Evolutionary conservation across 352 stramenopile species (phyloP), one percentile per base, ranked within the genome.

Genomic region (Peronospora belbahrii): DNA sequence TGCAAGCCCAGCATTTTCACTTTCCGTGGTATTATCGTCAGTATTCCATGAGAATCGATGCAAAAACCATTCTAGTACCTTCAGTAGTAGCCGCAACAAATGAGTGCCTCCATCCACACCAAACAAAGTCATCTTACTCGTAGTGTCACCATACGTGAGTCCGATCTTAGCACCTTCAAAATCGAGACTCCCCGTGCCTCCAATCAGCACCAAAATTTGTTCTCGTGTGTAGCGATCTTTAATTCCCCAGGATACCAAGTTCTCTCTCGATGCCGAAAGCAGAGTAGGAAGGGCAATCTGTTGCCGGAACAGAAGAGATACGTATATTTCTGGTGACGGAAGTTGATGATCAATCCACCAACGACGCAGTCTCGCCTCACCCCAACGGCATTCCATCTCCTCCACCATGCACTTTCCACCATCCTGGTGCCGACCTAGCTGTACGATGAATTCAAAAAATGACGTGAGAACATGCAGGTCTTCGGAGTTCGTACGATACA

Each of bases 191-290:
- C 14, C 18, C 9, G 19, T 15, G 27, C 47, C 39, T n/a, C 46
- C 58, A 41, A 67, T 47, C 7, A 69, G 56, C 7, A 56, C 45
- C 22, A 88, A 32, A 53, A 88, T 63, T 44, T 74, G 64, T 13
- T 88, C 70, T 14, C 73, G 66, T 14, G 40, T 65, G 35, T 70
- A 64, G 0, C 73, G 69, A 40, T 85, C 73, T 10, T 58, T 50
- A 27, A 88, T 62, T 2, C 73, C 73, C 73, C 73, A 88, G 0
- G 70, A 74, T n/a, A 85, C 76, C 0, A 88, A 42, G 23, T 84
- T 76, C 55, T 88, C 76, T 5, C 73, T 67, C 6, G 76, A 84
- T 18, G 76, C 73, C 10, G 51, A 54, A 33, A 75, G 56, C n/a
- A 88, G 44, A 28, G 46, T 56, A 2, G 59, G 39, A 4, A 88